Evolutionary conservation across 352 stramenopile genomes (phyloP).

Genomic region (Elongisporangium undulatum): DNA sequence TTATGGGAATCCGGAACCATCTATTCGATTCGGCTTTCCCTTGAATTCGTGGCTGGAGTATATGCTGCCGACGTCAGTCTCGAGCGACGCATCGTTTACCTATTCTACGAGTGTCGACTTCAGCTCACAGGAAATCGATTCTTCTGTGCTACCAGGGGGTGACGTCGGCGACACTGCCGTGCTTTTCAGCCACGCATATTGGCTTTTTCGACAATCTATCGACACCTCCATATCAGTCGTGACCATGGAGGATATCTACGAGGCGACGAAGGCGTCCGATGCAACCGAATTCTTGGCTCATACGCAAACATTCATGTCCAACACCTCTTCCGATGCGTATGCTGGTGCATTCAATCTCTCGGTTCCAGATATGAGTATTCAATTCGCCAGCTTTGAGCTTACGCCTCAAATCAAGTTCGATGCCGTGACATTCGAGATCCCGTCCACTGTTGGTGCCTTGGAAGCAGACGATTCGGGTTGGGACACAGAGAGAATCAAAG

Average conservation of each 20-base stretch:
- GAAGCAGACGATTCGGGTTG: background rate
- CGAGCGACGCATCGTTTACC: background rate
- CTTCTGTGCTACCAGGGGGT: background rate
- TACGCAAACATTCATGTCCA: background rate
- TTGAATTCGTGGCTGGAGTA: background rate
- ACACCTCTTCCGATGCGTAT: background rate
- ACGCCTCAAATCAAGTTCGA: background rate
- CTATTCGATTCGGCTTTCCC: background rate
- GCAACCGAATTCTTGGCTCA: background rate
- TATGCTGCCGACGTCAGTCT: background rate
- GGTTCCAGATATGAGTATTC: background rate
- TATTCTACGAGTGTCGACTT: background rate
- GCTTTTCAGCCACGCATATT: background rate
- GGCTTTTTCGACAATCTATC: background rate
- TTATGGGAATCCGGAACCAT: background rate
- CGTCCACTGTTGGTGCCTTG: background rate
- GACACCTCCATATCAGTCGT: no score
- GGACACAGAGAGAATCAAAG: background rate
- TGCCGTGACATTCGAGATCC: background rate
- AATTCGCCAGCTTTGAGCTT: background rate
- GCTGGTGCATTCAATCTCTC: background rate
- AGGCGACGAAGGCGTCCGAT: background rate
- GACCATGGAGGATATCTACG: background rate
- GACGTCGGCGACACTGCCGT: background rate
- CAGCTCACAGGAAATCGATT: background rate